phyloP scores from a whole-genome alignment of 441 rosid species.

The Populus hybrid region DNA sequence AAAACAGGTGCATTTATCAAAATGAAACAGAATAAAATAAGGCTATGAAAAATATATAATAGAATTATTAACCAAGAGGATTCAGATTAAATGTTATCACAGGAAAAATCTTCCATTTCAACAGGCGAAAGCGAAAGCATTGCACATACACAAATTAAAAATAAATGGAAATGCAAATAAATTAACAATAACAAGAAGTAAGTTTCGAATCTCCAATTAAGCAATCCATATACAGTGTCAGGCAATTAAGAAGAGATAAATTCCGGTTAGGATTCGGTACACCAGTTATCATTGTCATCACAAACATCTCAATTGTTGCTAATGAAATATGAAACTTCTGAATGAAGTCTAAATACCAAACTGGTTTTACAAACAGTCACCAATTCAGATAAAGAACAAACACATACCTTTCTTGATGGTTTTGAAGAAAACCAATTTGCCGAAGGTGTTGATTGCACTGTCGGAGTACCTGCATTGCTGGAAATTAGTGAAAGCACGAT shows the following conservation, averaged over 20 bases:
- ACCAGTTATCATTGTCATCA: not conserved
- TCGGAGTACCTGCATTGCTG: conserved; percentile 43
- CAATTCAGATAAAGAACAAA: conserved; percentile 2
- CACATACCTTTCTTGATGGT: conserved; percentile 77
- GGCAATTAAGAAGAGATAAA: not conserved
- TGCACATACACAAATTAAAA: not conserved
- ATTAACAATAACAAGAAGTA: not conserved
- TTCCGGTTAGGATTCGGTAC: not conserved
- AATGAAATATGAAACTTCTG: not conserved
- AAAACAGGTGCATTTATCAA: conserved; percentile 1
- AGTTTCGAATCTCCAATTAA: not conserved
- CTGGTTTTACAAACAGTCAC: not conserved
- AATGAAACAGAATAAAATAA: not conserved
- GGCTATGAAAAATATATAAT: not conserved
- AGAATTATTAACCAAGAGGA: not conserved
- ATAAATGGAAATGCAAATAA: not conserved
- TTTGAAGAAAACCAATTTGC: conserved; percentile 83
- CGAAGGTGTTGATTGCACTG: conserved; percentile 47
- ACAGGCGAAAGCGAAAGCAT: not conserved
- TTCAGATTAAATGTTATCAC: not conserved
- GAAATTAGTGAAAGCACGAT: conserved; percentile 17
- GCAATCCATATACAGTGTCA: not conserved
- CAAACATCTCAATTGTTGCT: not conserved
- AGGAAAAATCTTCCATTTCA: not conserved
- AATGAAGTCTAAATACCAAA: not conserved